Evolutionary conservation across 371 early-diverging fungal species (phyloP).

Genomic region (Rhizomucor miehei): DNA sequence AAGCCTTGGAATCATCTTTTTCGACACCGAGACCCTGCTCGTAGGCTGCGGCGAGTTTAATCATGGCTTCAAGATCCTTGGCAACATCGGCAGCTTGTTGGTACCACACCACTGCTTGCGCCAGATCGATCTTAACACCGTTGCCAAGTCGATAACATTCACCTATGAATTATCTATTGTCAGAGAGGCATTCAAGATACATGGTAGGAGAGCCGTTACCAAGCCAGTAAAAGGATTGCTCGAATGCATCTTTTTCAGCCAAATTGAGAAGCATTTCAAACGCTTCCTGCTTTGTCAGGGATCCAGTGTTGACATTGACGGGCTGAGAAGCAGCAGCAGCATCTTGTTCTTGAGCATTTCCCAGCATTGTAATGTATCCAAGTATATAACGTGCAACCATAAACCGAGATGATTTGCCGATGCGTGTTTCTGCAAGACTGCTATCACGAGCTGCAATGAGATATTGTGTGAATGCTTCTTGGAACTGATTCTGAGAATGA

Average conservation of each 20-base stretch:
- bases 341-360: background rate
- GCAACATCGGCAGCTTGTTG: slow-evolving; percentile 37
- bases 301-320: background rate
- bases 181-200: slow-evolving; percentile 6
- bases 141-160: slow-evolving; percentile 15
- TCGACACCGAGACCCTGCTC: slow-evolving; percentile 14
- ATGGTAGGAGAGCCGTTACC: no score
- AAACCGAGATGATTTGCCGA: slow-evolving; percentile 13
- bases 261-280: slow-evolving; percentile 13
- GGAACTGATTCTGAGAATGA: slow-evolving; percentile 15
- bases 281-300: slow-evolving; percentile 12
- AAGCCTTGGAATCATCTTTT: slow-evolving; percentile 19
- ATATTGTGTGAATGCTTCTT: slow-evolving; percentile 22
- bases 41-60: slow-evolving; percentile 37
- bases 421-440: slow-evolving; percentile 6
- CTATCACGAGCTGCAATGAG: slow-evolving; percentile 13
- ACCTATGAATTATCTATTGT: slow-evolving; percentile 9
- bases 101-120: slow-evolving; percentile 44
- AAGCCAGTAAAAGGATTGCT: slow-evolving; percentile 17
- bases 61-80: slow-evolving; percentile 32
- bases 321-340: background rate
- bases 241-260: slow-evolving; percentile 15
- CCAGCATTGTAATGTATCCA: slow-evolving; percentile 5
- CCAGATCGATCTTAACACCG: slow-evolving; percentile 3
- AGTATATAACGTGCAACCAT: slow-evolving; percentile 24